Base-by-base conservation (phyloP, 305 asterid genomes). In the Coffea humblotiana region DNA sequence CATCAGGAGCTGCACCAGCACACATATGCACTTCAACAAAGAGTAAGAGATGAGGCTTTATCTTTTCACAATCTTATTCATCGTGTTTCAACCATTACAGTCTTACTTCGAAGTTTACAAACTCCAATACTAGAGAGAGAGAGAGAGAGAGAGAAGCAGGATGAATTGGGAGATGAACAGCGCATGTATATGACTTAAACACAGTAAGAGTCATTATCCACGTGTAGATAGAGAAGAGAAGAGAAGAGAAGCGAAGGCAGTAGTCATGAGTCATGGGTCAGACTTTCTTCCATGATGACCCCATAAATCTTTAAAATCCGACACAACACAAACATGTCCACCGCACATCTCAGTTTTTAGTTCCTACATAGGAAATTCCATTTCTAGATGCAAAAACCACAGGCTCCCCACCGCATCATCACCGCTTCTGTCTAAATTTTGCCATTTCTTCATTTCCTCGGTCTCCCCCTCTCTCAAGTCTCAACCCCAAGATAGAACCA, bases 171-270 rank as follows among this genome's bases (percentile, higher is more conserved):
- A 32, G 67, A 8, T 21, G 67, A 32, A 71, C 23, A 52, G 58
- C 16, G 29, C 61, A 43, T 35, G 64, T 19, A 73, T 35, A 74
- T 78, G 82, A 67, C 79, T 66, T 47, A 25, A 56, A 4, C 51
- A 82, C 79, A 78, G 81, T 82, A 75, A 56, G n/a, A 68, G 80
- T 75, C 83, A 80, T 69, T 52, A 75, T 75, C 76, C 79, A 80
- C 80, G 83, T 80, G 77, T 67, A 54, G 76, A 29, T 19, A 52
- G 52, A 43, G 18, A 56, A 40, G 29, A 48, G 64, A 18, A 6
- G 40, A 29, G 64, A 18, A 11, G 40, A 29, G 64, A 18, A 11
- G 37, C 5, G 43, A 40, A 40, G 4, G 43, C 10, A 18, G 25
- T 13, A 65, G 40, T 63, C n/a, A 13, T 43, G 32, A 19, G 67